These are phyloP conservation scores for Fragilaria crotonensis DNA, from an alignment of 108 stramenopile species.

Conservation along the genomic window DNA sequence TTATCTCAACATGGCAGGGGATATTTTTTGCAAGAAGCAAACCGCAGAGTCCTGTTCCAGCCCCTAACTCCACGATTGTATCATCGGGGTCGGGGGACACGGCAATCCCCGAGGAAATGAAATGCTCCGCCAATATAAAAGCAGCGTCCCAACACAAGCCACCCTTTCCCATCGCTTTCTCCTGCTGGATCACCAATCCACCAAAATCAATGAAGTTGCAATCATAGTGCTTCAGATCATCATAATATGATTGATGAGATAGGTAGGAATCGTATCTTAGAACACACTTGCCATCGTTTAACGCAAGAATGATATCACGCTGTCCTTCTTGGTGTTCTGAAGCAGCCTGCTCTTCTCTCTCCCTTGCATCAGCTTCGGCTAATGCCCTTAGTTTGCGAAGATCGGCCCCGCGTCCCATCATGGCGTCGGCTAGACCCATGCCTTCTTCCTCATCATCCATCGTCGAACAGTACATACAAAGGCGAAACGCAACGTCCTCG, in stretches of 20 bases:
- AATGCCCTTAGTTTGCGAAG: conserved; percentile 31
- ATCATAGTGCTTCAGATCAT: conserved; percentile 81
- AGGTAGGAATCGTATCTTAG: conserved; percentile 53
- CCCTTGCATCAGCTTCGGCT: conserved; percentile 35
- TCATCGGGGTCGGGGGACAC: not conserved
- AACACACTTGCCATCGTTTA: not conserved
- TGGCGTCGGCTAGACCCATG: conserved; percentile 15
- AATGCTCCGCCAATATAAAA: conserved; percentile 63
- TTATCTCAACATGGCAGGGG: conserved; percentile 43
- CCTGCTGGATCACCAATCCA: conserved; percentile 56
- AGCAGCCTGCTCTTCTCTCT: conserved; percentile 11
- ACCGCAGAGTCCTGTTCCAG: conserved; percentile 69
- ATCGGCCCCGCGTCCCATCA: conserved; percentile 29
- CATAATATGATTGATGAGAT: conserved; percentile 53
- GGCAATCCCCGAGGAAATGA: conserved; percentile 20
- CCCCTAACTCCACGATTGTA: conserved; percentile 64
- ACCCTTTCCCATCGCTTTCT: conserved; percentile 66
- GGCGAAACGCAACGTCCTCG: not conserved
- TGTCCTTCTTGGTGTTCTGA: conserved; percentile 2
- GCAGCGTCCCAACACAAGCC: conserved; percentile 81
- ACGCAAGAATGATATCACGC: conserved; percentile 6
- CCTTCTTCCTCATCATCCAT: not conserved
- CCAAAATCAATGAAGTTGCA: conserved; percentile 50
- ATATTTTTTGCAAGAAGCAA: conserved; percentile 47
- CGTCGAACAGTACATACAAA: not conserved